Base-by-base conservation (phyloP, 495 filamentous ascomycete genomes). In the Xylaria scruposa region DNA sequence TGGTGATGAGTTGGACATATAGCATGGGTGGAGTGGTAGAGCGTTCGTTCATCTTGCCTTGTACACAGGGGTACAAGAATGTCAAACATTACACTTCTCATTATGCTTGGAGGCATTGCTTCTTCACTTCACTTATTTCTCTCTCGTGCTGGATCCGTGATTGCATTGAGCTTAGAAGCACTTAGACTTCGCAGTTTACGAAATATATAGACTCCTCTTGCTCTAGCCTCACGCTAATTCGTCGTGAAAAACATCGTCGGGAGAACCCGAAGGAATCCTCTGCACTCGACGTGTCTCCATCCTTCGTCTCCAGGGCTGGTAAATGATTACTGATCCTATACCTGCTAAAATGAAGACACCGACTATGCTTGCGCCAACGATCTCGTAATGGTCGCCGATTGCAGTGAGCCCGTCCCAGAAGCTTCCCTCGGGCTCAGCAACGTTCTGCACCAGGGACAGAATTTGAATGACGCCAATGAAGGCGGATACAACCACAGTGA, bases 331-430 rank as follows among this genome's bases (percentile, higher is more conserved):
- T 63, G 92, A 93, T 4, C 91, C 77, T 0, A 86, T 78, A 0
- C 95, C 95, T 53, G 92, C 90, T 0, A 97, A 74, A 9, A 97
- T 78, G 74, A 98, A 98, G 0, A 91, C 85, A 4, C 90, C 93
- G 73, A 93, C 97, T 24, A 98, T 97, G 9, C 84, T 85, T 12
- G 92, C 95, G 47, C 94, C 95, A 53, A 97, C 91, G 58, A 94
- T 88, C 80, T 97, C 94, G 75, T 92, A 98, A 78, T 93, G 87
- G 72, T 97, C 93, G 0, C 92, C 89, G 7, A 91, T 90, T 13
- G 83, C 87, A 60, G 87, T 83, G 0, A 98, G 91, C 3, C 94
- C 94, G 64, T 95, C 91, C 95, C 95, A 98, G 79, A 98, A 97
- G 26, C 75, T 81, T 0, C 93, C 94, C 21, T 84, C 85, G 1